Evolutionary conservation across 1,139 yeast genomes (phyloP).

Genomic region (Arxiozyma heterogenica): DNA sequence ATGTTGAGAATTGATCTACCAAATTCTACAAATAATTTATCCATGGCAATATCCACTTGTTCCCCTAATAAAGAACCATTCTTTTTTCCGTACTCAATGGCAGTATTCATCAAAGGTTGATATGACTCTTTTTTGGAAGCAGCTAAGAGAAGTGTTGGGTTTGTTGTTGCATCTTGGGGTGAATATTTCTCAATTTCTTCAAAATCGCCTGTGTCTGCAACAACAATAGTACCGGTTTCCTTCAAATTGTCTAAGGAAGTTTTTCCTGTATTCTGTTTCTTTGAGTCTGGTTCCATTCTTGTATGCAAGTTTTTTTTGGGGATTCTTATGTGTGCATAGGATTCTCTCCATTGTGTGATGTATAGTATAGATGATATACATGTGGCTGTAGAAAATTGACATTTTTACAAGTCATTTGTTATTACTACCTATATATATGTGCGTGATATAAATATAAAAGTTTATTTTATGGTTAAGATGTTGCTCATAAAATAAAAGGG

Average conservation of each 20-base stretch:
- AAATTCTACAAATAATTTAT: slow-evolving; percentile 86
- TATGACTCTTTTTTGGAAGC: slow-evolving; percentile 87
- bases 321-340: no score
- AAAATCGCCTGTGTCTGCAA: slow-evolving; percentile 97
- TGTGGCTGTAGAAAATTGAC: no score
- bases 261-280: slow-evolving; percentile 34
- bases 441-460: neutral
- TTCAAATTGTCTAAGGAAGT: slow-evolving; percentile 87
- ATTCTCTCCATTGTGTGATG: no score
- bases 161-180: slow-evolving; percentile 98
- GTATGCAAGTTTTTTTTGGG: no score
- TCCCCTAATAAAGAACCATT: slow-evolving; percentile 48
- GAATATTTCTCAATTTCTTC: slow-evolving; percentile 94
- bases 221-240: slow-evolving; percentile 90
- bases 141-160: slow-evolving; percentile 93
- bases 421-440: slow-evolving; percentile 1
- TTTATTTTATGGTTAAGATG: neutral
- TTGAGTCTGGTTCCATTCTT: slow-evolving; percentile 17
- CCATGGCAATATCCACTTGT: slow-evolving; percentile 69
- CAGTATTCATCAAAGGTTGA: slow-evolving; percentile 78
- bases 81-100: slow-evolving; percentile 74
- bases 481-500: neutral
- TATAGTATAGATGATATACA: no score
- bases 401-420: no score
- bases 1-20: slow-evolving; percentile 86